These are phyloP conservation scores for Zymoseptoria crescenta DNA, from an alignment of 2,329 filamentous ascomycete species.

Conservation along the genomic window DNA sequence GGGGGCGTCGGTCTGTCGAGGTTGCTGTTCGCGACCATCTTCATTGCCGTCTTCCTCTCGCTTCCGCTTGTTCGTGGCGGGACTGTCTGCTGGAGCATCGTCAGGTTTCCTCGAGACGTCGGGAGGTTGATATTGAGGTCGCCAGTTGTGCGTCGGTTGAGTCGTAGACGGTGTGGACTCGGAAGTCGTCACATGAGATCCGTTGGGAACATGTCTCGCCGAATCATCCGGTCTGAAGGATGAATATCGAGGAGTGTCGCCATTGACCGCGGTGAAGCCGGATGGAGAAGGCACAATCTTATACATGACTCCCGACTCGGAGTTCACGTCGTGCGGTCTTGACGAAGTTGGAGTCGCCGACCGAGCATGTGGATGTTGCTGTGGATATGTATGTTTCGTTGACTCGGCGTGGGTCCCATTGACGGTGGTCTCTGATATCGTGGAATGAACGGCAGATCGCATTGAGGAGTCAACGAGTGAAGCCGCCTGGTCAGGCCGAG, in stretches of 20 bases:
- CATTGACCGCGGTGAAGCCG: constrained; percentile 29
- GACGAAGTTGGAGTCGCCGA: constrained; percentile 9
- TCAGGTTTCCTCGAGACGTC: constrained; percentile 1
- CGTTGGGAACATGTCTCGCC: constrained; percentile 3
- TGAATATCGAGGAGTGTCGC: constrained; percentile 14
- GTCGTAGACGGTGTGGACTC: constrained; percentile 3
- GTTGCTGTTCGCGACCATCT: neutral
- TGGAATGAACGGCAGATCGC: constrained; percentile 4
- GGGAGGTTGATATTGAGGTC: constrained; percentile 11
- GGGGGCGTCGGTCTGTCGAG: neutral
- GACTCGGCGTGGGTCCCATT: constrained; percentile 2
- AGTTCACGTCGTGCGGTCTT: neutral
- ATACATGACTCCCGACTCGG: neutral
- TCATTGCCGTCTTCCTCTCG: constrained; percentile 10
- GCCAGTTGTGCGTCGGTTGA: constrained; percentile 14
- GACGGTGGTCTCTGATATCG: neutral
- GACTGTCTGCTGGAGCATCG: neutral
- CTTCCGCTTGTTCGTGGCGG: constrained; percentile 19
- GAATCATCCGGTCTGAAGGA: constrained; percentile 14
- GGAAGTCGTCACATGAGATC: neutral
- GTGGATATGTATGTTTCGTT: neutral
- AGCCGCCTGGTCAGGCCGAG: constrained; percentile 10
- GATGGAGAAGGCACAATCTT: constrained; percentile 6
- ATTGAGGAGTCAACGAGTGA: constrained; percentile 14
- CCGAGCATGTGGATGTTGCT: constrained; percentile 7